These are phyloP conservation scores for Cutaneotrichosporon cavernicola DNA, from an alignment of 1,284 basidiomycete genomes.

Conservation along the genomic window DNA sequence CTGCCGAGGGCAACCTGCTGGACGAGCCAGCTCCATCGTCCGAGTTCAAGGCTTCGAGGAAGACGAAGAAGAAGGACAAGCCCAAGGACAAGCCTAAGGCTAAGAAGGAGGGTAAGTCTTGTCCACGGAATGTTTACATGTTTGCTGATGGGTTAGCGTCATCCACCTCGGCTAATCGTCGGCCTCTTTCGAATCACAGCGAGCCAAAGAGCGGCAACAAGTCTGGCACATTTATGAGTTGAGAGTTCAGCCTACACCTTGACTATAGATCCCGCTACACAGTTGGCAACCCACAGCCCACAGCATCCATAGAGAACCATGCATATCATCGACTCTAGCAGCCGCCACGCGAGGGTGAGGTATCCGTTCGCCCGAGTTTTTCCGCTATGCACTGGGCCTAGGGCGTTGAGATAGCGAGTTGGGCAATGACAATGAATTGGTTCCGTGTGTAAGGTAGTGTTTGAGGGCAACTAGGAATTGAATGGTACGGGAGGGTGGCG, in stretches of 20 bases:
- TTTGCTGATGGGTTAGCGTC: slow-evolving; percentile 14
- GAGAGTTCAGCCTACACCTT: slow-evolving; percentile 2
- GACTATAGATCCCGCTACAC: neutral
- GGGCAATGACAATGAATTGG: neutral
- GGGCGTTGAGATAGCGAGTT: no score
- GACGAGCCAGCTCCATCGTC: slow-evolving; percentile 55
- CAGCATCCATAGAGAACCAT: neutral
- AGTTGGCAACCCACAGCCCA: neutral
- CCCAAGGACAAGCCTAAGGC: slow-evolving; percentile 34
- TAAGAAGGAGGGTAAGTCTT: slow-evolving; percentile 42
- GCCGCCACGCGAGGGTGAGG: neutral
- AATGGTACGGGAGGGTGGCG: no score
- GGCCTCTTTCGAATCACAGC: slow-evolving; percentile 45
- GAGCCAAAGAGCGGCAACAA: slow-evolving; percentile 50
- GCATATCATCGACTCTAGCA: neutral
- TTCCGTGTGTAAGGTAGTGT: neutral
- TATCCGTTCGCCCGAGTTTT: neutral
- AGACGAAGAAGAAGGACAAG: slow-evolving; percentile 7
- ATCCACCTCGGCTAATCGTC: slow-evolving; percentile 41
- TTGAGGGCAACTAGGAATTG: no score
- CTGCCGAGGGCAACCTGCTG: slow-evolving; percentile 69
- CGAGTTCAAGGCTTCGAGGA: slow-evolving; percentile 1
- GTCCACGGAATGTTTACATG: neutral
- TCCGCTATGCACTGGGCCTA: neutral
- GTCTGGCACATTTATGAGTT: slow-evolving; percentile 37